Evolutionary conservation across 192 early-diverging fungal genomes (phyloP), one percentile per base, ranked within the genome.

Genomic region (Podila clonocystis): DNA sequence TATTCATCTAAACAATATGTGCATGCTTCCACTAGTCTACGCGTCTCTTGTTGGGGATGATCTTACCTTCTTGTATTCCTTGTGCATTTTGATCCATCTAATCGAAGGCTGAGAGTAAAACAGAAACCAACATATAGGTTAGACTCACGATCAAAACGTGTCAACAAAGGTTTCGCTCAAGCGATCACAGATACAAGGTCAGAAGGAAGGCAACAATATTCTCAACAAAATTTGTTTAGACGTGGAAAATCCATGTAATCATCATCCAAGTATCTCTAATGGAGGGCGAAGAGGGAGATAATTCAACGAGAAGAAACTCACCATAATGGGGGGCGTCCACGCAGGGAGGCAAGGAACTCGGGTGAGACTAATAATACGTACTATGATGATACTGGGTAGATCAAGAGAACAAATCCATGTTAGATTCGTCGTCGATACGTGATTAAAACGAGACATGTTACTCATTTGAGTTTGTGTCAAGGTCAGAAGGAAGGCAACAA

Each of bases 401-500:
- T 45, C 17, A 55, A 9, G 24, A 55, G n/a, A 55, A 26, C 20
- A 9, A 6, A 26, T 24, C 5, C 22, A 55, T 0, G 52, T 55
- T 55, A 55, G 52, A n/a, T 2, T 55, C 52, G 26, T 55, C 24
- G 52, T 26, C 22, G 22, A 55, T 17, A 45, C 41, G 41, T 45
- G 13, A 55, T 55, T 22, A 2, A 22, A 1, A 24, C 3, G 24
- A 24, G n/a, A 26, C 22, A 26, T 52, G 52, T 26, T n/a, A 55
- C 24, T 55, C 13, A 12, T 24, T 24, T 8, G 52, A 55, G 52
- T 24, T 36, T 26, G 52, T 55, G 50, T 74, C 65, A 36, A 57
- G 74, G 74, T 76, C 74, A 76, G 74, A 76, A 76, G 74, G 74
- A 76, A 76, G 74, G 74, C 74, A 76, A 76, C 74, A 76, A 76